Conservation (phyloP, 2,329 filamentous ascomycete genomes). For the Xylariaceae sp. region DNA sequence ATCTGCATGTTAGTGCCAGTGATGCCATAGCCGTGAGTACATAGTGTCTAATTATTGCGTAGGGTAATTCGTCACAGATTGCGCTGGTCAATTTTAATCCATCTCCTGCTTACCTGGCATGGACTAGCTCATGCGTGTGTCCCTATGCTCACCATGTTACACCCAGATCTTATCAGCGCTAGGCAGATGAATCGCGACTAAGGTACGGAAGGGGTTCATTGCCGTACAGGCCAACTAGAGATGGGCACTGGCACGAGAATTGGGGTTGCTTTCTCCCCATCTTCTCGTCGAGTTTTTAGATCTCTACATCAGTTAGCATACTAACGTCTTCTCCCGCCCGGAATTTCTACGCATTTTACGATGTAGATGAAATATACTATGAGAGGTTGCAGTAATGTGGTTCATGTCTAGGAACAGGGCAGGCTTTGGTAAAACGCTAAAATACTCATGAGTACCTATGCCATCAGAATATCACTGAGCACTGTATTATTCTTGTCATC, state of each 20-base stretch:
- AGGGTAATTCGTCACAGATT: not conserved
- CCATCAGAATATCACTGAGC: not conserved
- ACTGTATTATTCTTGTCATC: constrained; percentile 8
- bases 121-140: constrained; percentile 18
- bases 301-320: no score
- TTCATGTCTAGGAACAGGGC: no score
- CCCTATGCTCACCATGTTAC: constrained; percentile 13
- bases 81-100: not conserved
- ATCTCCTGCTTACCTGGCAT: not conserved
- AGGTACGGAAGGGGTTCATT: no score
- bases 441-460: not conserved
- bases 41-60: constrained; percentile 5
- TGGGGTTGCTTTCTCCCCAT: constrained; percentile 1
- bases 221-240: constrained; percentile 15
- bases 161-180: constrained; percentile 10
- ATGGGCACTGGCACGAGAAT: not conserved
- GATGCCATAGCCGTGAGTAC: not conserved
- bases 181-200: not conserved
- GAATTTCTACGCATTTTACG: no score
- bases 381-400: no score
- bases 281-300: constrained; percentile 2
- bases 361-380: no score
- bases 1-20: constrained; percentile 16
- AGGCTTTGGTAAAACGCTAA: no score
- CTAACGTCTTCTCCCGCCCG: no score